Conservation (phyloP, 73 alveolate genomes). For the Paramecium biaurelia region DNA sequence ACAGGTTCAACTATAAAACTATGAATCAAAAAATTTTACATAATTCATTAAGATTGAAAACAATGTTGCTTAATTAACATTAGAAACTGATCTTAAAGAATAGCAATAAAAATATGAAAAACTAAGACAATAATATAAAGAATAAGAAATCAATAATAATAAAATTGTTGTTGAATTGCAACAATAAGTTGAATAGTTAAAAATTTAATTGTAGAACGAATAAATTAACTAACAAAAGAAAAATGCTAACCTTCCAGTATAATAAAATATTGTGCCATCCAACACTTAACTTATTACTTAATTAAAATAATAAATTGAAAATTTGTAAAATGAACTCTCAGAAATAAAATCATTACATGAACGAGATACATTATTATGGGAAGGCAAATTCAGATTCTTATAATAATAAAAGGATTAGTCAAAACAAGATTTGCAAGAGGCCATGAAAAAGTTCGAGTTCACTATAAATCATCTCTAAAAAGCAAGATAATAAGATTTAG, state of each 20-base stretch:
- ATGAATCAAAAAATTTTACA: not conserved
- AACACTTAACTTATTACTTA: not conserved
- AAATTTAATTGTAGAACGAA: not conserved
- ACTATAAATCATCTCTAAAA: slow-evolving; percentile 86
- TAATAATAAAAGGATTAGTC: slow-evolving; percentile 83
- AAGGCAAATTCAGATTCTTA: slow-evolving; percentile 87
- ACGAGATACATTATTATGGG: slow-evolving; percentile 89
- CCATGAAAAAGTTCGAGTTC: slow-evolving; percentile 82
- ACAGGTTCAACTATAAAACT: not conserved
- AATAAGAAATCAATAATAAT: not conserved
- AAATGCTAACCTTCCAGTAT: not conserved
- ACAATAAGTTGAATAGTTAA: not conserved
- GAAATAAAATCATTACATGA: slow-evolving; percentile 74
- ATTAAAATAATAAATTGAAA: not conserved
- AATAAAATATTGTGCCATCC: not conserved
- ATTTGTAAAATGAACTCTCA: slow-evolving; percentile 19
- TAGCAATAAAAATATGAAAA: slow-evolving; percentile 26
- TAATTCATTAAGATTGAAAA: not conserved
- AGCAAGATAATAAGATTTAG: slow-evolving; percentile 78
- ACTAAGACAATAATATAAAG: slow-evolving; percentile 38
- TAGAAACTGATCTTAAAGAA: slow-evolving; percentile 32
- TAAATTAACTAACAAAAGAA: not conserved
- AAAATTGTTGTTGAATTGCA: not conserved
- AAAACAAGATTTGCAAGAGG: slow-evolving; percentile 83
- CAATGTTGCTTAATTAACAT: not conserved